Evolutionary conservation across 495 filamentous ascomycete species (phyloP).

Genomic region (Penicillium manginii): DNA sequence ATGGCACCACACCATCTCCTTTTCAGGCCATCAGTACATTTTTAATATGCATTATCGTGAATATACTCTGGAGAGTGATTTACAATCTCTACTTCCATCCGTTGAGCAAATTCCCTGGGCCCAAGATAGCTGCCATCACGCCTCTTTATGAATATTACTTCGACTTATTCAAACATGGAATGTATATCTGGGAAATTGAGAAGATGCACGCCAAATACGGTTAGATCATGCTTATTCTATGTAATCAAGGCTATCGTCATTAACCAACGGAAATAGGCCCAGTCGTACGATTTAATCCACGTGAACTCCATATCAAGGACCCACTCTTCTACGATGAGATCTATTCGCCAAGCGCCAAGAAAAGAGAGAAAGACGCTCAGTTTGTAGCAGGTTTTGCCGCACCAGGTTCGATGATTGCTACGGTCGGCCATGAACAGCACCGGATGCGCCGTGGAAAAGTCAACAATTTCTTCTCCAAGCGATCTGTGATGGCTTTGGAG

Average conservation of each 20-base stretch:
- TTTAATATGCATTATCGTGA: too few species aligned
- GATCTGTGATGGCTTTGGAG: not conserved
- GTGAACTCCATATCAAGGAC: constrained; percentile 38
- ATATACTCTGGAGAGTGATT: not conserved
- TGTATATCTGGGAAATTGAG: constrained; percentile 47
- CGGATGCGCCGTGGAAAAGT: not conserved
- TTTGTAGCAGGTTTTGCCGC: not conserved
- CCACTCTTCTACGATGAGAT: constrained; percentile 34
- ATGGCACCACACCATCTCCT: too few species aligned
- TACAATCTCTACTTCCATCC: constrained; percentile 48
- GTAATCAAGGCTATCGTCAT: too few species aligned
- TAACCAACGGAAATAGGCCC: too few species aligned
- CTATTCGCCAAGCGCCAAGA: constrained; percentile 7
- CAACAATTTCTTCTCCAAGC: not conserved
- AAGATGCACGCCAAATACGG: constrained; percentile 49
- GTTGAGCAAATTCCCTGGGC: constrained; percentile 48
- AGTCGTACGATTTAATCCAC: constrained; percentile 35
- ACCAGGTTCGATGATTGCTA: not conserved
- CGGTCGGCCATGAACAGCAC: not conserved
- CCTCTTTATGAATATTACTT: constrained; percentile 52
- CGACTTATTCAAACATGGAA: constrained; percentile 45
- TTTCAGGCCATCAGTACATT: too few species aligned
- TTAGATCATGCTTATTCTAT: too few species aligned
- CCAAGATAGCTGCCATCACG: constrained; percentile 50
- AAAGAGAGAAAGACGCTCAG: not conserved